Evolutionary conservation across 148 eudicot species (phyloP).

Genomic region (Rhododendron williamsianum): DNA sequence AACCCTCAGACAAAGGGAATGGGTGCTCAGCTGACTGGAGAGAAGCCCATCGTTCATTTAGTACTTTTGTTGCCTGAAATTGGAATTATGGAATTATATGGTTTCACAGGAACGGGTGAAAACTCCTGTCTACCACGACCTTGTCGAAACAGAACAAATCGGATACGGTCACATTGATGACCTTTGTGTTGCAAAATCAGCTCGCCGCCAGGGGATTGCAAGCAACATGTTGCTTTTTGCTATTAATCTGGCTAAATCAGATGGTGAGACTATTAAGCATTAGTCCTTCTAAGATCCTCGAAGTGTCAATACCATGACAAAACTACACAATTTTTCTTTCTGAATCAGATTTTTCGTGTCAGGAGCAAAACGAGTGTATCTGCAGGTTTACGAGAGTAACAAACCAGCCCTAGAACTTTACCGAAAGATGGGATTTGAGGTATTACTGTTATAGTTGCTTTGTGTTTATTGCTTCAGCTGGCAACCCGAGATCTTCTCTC

Average conservation of each 20-base stretch:
- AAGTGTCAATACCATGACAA: neutral
- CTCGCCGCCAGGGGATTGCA: slow-evolving; percentile 76
- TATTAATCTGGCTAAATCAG: slow-evolving; percentile 43
- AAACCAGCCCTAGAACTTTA: slow-evolving; percentile 59
- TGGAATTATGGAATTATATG: neutral
- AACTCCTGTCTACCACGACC: slow-evolving; percentile 38
- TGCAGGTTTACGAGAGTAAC: slow-evolving; percentile 61
- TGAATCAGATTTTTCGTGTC: slow-evolving; percentile 12
- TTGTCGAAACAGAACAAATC: slow-evolving; percentile 20
- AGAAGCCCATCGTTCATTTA: neutral
- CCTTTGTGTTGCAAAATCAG: slow-evolving; percentile 70
- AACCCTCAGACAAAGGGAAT: neutral
- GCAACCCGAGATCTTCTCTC: neutral
- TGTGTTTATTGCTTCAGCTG: neutral
- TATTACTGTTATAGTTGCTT: slow-evolving; percentile 6
- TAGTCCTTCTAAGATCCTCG: neutral
- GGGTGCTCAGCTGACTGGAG: neutral
- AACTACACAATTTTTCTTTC: neutral
- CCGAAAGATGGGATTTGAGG: slow-evolving; percentile 76
- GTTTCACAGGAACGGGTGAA: slow-evolving; percentile 45
- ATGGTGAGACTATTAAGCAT: slow-evolving; percentile 32
- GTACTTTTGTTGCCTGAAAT: neutral
- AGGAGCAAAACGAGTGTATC: slow-evolving; percentile 67
- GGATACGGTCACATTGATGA: slow-evolving; percentile 61
- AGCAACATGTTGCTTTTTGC: slow-evolving; percentile 71